Conservation (phyloP, 108 stramenopile genomes). For the Nitzschia sp. region DNA sequence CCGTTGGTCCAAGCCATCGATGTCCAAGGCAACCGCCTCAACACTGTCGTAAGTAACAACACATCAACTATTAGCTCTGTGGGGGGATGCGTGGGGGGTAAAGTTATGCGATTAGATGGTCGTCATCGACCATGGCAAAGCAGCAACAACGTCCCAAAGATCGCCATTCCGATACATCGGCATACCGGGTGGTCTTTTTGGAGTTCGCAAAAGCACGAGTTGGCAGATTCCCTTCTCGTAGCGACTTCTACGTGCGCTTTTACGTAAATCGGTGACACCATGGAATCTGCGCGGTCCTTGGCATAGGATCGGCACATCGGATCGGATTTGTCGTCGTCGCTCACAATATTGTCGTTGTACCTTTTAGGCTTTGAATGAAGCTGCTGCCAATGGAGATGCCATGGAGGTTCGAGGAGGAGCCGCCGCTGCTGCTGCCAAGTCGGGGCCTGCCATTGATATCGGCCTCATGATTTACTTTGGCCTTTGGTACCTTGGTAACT, state of each 20-base stretch:
- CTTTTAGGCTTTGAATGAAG: conserved; percentile 34
- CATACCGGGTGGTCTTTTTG: too few relatives aligned
- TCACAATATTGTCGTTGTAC: neutral
- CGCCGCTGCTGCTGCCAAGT: conserved; percentile 19
- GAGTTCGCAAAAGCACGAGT: neutral
- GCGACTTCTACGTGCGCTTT: neutral
- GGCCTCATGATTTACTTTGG: conserved; percentile 85
- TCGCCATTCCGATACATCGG: too few relatives aligned
- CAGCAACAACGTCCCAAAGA: too few relatives aligned
- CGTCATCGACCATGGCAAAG: too few relatives aligned
- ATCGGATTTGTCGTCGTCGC: neutral
- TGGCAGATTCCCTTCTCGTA: neutral
- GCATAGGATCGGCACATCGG: neutral
- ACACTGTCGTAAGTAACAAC: neutral
- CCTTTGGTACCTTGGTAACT: conserved; percentile 95
- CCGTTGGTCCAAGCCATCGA: conserved; percentile 56
- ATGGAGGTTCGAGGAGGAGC: conserved; percentile 63
- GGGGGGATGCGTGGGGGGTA: too few relatives aligned
- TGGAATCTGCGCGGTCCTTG: neutral
- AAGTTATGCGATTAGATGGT: too few relatives aligned
- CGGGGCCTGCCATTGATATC: conserved; percentile 55
- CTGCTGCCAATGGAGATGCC: conserved; percentile 36
- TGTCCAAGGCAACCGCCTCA: conserved; percentile 44
- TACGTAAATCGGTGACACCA: neutral
- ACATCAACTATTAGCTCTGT: neutral